Evolutionary conservation across 2,329 filamentous ascomycete species (phyloP), one percentile per base, ranked within the genome.

Genomic region (Sclerotinia trifoliorum): DNA sequence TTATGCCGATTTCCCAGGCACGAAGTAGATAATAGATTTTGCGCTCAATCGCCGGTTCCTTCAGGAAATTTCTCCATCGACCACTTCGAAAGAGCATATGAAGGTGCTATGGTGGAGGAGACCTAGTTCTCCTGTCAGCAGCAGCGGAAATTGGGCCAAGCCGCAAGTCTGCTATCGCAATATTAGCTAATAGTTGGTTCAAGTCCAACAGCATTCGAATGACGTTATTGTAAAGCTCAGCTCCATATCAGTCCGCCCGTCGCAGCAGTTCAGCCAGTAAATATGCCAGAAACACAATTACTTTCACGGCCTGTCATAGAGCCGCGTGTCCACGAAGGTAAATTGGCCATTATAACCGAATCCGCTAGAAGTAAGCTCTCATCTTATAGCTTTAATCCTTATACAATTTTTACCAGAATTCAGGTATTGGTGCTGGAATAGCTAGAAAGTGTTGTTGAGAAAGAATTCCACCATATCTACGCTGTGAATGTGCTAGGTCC

Each of bases 401-500:
- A 67, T 54, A 55, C 49, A 26, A 29, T 55, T 11, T 51, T 65
- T 24, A 65, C 52, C 26, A 11, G 68, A 66, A 63, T 68, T 24
- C 72, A 92, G 91, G 91, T 71, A 94, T 94, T 74, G 91, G 91
- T 57, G 78, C 79, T 65, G 81, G 80, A 56, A 83, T 83, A 68
- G 88, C 88, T 58, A 83, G 85, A 68, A 91, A 84, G 88, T 49
- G 85, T 92, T 69, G 84, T 83, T 6, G 75, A 81, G 5, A 82
- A 83, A 11, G 85, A 92, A 75, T 95, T 94, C 80, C 83, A 87
- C 57, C 80, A 83, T 70, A 87, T 90, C 64, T 95, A 91, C 81
- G 85, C 86, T 68, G 84, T 94, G 79, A 96, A 96, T 76, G 92
- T 95, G 24, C 85, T 92, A 19, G 92, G 90, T 0, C 92, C 92